Evolutionary conservation across 345 rosid species (phyloP).

Genomic region (Euphorbia pulcherrima): DNA sequence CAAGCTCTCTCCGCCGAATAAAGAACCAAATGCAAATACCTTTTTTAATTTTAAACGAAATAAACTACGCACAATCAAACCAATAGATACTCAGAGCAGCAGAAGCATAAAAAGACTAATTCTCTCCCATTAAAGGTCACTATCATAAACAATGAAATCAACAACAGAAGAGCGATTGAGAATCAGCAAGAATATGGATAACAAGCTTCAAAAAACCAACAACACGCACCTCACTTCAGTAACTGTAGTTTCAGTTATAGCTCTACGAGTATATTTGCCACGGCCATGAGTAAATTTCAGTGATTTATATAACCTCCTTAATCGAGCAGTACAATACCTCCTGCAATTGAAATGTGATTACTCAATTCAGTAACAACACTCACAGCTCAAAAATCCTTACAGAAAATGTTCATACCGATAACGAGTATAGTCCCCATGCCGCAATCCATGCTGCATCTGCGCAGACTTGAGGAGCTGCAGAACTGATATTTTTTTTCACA

Average conservation of each 20-base stretch:
- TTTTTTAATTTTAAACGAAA: slow-evolving; percentile 36
- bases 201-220: background rate
- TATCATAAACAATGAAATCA: too few relatives aligned
- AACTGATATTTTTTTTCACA: slow-evolving; percentile 34
- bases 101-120: background rate
- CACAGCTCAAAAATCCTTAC: background rate
- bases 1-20: slow-evolving; percentile 95
- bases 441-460: slow-evolving; percentile 97
- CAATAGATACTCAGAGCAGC: background rate
- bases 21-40: slow-evolving; percentile 90
- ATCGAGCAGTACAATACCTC: slow-evolving; percentile 93
- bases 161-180: too few relatives aligned
- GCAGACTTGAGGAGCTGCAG: slow-evolving; percentile 84
- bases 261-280: slow-evolving; percentile 65
- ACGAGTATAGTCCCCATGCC: slow-evolving; percentile 89
- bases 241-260: slow-evolving; percentile 73
- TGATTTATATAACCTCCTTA: slow-evolving; percentile 90
- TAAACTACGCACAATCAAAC: background rate
- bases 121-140: too few relatives aligned
- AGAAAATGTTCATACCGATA: slow-evolving; percentile 48
- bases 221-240: slow-evolving; percentile 79
- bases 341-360: slow-evolving; percentile 36
- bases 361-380: background rate
- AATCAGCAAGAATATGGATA: too few relatives aligned
- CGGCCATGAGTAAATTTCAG: slow-evolving; percentile 96